A percentile compares a stretch with the other conserved stretches of the same genome.
These are phyloP conservation scores for Leccinum rimulosum DNA, from an alignment of 768 basidiomycete genomes.

Conservation along the genomic window DNA sequence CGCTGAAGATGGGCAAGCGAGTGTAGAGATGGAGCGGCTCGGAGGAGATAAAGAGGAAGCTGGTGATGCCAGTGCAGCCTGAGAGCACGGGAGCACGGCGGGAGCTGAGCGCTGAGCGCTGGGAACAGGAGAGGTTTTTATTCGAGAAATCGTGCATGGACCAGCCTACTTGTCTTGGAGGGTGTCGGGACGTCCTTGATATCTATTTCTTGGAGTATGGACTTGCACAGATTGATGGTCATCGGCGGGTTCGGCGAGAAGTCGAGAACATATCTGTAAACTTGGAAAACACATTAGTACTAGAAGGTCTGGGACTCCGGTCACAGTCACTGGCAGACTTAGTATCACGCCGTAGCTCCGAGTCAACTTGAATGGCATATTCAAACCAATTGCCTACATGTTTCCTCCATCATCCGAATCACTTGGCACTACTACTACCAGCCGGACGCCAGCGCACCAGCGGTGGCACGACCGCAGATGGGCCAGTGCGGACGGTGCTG, in stretches of 20 bases:
- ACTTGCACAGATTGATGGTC: background rate
- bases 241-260: no score
- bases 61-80: background rate
- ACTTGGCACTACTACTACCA: background rate
- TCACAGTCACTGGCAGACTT: no score
- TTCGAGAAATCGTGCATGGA: background rate
- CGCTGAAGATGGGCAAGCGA: background rate
- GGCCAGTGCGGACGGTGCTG: slow-evolving; percentile 46
- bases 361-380: no score
- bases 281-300: background rate
- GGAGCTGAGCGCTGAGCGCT: background rate
- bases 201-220: background rate
- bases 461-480: slow-evolving; percentile 31
- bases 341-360: no score
- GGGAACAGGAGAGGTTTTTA: background rate
- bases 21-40: background rate
- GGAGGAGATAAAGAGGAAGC: background rate
- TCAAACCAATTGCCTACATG: background rate
- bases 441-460: slow-evolving; percentile 15
- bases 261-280: no score
- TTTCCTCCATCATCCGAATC: slow-evolving; percentile 11
- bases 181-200: background rate
- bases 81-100: background rate
- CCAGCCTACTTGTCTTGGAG: no score
- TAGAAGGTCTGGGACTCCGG: no score